Conservation (phyloP, 1,284 basidiomycete species). For the Coniferiporia sulphurascens region DNA sequence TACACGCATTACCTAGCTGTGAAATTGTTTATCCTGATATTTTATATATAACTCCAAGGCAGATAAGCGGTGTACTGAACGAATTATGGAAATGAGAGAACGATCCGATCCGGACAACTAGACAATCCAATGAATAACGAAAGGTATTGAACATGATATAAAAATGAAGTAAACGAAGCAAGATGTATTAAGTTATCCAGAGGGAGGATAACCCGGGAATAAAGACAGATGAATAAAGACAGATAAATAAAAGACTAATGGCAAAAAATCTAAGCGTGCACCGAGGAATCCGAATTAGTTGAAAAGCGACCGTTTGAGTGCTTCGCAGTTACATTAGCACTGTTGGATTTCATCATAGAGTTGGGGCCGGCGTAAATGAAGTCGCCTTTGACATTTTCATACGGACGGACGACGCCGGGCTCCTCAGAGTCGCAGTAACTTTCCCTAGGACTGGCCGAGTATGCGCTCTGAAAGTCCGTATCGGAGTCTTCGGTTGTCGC, state of each 20-base stretch:
- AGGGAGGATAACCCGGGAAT: background rate
- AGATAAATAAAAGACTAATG: background rate
- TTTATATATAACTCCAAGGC: background rate
- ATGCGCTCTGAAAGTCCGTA: slow-evolving; percentile 80
- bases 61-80: background rate
- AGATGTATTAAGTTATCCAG: background rate
- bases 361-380: slow-evolving; percentile 4
- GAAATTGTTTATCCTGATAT: slow-evolving; percentile 8
- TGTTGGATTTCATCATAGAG: slow-evolving; percentile 10
- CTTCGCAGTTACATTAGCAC: slow-evolving; percentile 21
- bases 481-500: slow-evolving; percentile 71
- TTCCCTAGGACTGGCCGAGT: slow-evolving; percentile 64
- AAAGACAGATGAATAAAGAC: slow-evolving; percentile 1
- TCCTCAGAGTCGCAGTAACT: slow-evolving; percentile 47
- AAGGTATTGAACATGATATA: background rate
- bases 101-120: background rate
- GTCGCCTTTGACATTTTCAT: slow-evolving; percentile 14
- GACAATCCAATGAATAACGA: slow-evolving; percentile 1
- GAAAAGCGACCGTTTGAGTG: background rate
- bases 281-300: background rate
- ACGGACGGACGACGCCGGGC: slow-evolving; percentile 21
- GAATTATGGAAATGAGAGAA: background rate
- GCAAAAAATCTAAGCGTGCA: background rate
- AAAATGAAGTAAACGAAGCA: background rate
- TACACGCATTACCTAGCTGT: slow-evolving; percentile 1